Evolutionary conservation across 805 yeast genomes (phyloP), one percentile per base, ranked within the genome.

Genomic region (Saccharomycodes ludwigii): DNA sequence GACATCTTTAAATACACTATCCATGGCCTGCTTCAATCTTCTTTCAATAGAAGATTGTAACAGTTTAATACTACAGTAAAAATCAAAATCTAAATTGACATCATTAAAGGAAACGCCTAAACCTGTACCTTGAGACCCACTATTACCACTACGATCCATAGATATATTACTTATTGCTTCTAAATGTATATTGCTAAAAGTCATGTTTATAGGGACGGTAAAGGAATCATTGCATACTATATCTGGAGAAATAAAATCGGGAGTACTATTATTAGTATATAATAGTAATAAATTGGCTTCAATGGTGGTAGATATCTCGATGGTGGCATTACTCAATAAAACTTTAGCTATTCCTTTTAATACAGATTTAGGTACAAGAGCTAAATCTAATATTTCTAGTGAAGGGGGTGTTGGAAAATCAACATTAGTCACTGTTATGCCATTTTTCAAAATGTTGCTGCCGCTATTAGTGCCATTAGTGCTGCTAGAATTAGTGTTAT

Each of bases 41-140:
- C 47, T 48, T 30, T 55, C 58, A 14, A 55, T 52, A 17, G 56
- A 50, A 1, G 48, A 40, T 32, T 54, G 56, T 32, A 55, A 33
- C 21, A 55, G 38, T 28, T 52, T 53, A 13, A 55, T 50, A 13
- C 59, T 54, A 30, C 60, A 55, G 33, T 53, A 52, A 27, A 55
- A 54, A 26, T 53, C 40, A 29, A 55, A 55, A 36, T 54, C 56
- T 18, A 55, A 34, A 21, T 48, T 42, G 6, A 55, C 59, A 39
- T 55, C 60, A 35, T 55, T 55, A 37, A 55, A 55, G n/a, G 59
- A 51, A 11, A 55, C 43, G 16, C 57, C 52, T 6, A 55, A 40
- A 11, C 58, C 55, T 14, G 48, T 43, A 26, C 50, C 44, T 36
- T 51, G 48, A n/a, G n/a, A n/a, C n/a, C n/a, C n/a, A 6, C 29